Base-by-base conservation (phyloP, 2,329 filamentous ascomycete species). In the Diplocarpon mali region DNA sequence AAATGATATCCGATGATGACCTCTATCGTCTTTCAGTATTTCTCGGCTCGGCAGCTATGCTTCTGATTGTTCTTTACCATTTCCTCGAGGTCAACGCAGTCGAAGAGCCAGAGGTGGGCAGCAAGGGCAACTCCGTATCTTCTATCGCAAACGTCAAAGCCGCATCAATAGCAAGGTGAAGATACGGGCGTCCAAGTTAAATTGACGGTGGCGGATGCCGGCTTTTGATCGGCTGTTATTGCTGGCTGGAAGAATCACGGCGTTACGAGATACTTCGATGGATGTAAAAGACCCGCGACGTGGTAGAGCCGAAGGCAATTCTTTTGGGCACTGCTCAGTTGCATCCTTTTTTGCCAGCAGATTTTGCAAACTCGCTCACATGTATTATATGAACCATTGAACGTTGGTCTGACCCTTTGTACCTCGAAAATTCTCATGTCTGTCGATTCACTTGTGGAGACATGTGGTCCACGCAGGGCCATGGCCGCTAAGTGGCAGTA, bases 21-120 rank as follows among this genome's bases (percentile, higher is more conserved):
- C 81, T 98, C 59, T 95, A 96, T 74, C 76, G 76, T 51, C 78
- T 98, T 27, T 89, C 92, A 65, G 80, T 96, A 64, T 90, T 95
- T 65, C 84, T 98, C 48, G 92, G 92, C 69, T 84, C 80, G 44
- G 76, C 81, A 34, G 80, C 90, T 52, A 90, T 96, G 85, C 71
- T 95, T 36, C 75, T 98, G 50, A 95, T 96, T 54, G 80, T 98
- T 27, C 68, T 94, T 24, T 96, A 98, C 68, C 88, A 96, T 66
- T 96, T 93, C 69, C 80, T 98, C 59, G 90, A 96, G 65, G 77
- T 95, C 69, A 96, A 98, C 62, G 78, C 86, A n/a, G 71, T 74
- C 53, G 74, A 81, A 47, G 66, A 69, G 20, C 48, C 56, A 16
- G 49, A 47, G 30, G 42, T 42, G 34, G 50, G 54, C 15, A 46